These are phyloP conservation scores for Apiotrichum gamsii DNA, from an alignment of 1,284 basidiomycete genomes.

Conservation along the genomic window DNA sequence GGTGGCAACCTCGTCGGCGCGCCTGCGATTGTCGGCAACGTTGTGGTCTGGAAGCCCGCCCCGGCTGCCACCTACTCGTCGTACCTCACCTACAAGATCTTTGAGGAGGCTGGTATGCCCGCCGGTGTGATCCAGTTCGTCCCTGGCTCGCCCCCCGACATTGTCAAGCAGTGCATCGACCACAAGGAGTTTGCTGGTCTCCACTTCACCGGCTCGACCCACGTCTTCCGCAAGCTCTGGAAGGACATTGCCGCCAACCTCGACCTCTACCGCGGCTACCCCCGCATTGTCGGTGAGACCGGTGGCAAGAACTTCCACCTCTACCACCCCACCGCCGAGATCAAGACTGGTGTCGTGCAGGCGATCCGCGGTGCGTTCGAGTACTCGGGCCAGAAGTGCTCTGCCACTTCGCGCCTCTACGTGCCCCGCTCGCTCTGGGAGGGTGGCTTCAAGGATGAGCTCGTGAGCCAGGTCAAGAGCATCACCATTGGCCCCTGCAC, in stretches of 20 bases:
- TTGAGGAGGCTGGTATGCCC: constrained; percentile 89
- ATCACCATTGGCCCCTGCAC: constrained; percentile 77
- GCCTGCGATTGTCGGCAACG: constrained; percentile 91
- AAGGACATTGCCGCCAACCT: constrained; percentile 87
- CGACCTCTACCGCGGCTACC: constrained; percentile 79
- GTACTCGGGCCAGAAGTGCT: constrained; percentile 97
- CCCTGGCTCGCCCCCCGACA: constrained; percentile 73
- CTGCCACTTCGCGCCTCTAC: constrained; percentile 85
- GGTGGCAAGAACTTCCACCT: constrained; percentile 95
- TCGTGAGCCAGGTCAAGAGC: constrained; percentile 68
- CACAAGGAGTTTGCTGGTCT: constrained; percentile 79
- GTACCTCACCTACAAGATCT: constrained; percentile 86
- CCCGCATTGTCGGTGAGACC: constrained; percentile 82
- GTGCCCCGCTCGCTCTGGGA: constrained; percentile 83
- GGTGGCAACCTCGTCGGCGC: constrained; percentile 81
- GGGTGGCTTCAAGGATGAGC: constrained; percentile 73
- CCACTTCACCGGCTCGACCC: constrained; percentile 95
- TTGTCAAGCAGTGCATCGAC: constrained; percentile 73
- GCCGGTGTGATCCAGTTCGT: constrained; percentile 95
- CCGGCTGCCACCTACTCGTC: constrained; percentile 92
- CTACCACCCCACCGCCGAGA: constrained; percentile 78
- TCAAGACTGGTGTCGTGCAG: constrained; percentile 82
- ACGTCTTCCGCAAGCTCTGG: constrained; percentile 92
- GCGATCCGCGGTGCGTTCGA: constrained; percentile 87
- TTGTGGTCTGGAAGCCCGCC: constrained; percentile 95